Evolutionary conservation across 176 grass and related monocot species (phyloP), one percentile per base, ranked within the genome.

Genomic region (Poa annua): DNA sequence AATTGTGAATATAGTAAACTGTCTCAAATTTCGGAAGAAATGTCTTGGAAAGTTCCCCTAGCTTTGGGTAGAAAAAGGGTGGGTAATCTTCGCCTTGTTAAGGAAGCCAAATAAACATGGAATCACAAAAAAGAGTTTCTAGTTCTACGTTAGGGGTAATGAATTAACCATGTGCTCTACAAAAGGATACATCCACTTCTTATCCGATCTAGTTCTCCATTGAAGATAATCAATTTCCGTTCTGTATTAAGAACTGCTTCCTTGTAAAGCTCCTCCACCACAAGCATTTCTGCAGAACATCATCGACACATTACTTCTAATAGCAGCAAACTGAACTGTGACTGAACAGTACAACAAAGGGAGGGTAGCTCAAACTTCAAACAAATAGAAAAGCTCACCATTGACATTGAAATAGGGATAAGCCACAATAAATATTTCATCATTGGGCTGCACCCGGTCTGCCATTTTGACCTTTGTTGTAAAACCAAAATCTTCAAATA

Each of bases 341-440:
- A 74, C 51, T 67, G 11, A 67, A 24, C 35, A 74, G 56, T 39
- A 17, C 14, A 41, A 9, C 48, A 73, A 73, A 13, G 22, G 41
- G 25, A 32, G 66, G 26, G 34, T 14, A 83, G 17, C 49, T 75
- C 38, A 75, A 72, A 67, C 7, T 76, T 15, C 51, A 51, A 41
- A 20, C 35, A 65, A 65, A 62, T n/a, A 21, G 65, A 11, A 85
- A 65, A 26, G 50, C 39, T 48, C 80, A 98, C 92, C 96, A 88
- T 98, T 98, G 80, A 98, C 96, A 92, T 98, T 98, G 87, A 98
- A 98, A 83, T 98, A 95, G 48, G 92, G 96, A 90, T 98, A 98
- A 48, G 96, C 92, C 83, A 98, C 87, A 52, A 98, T 87, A 71
- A 98, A 95, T 75, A 86, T 80, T 80, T 95, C 92, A 4, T 98